Base-by-base conservation (phyloP, 1,139 yeast species). In the Yamadazyma pseudoaaseri region DNA sequence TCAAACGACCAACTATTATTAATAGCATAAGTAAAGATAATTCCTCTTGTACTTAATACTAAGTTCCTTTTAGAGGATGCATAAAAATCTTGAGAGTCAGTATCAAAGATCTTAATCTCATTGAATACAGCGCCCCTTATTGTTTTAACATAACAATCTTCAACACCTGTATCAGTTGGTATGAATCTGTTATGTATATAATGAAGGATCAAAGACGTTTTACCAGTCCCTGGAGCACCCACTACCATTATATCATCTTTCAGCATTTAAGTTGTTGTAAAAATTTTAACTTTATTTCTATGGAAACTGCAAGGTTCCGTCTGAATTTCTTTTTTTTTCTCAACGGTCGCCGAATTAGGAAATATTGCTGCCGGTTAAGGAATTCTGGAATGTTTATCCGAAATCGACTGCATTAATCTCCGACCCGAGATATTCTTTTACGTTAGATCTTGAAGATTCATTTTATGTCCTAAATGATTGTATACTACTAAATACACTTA, bases 11-110 rank as follows among this genome's bases (percentile, higher is more conserved):
- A 50, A 8, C 46, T 37, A 36, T 54, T 50, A 25, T 45, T 51
- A 3, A 66, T 51, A 18, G 69, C 44, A 43, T 62, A 69, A 1
- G 57, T 57, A 11, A 66, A 54, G 4, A 67, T 39, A 21, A 67
- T 44, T 6, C 63, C 48, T 3, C 47, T 44, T 8, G 68, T 58
- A 36, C 65, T 65, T 11, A 42, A 27, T 6, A 67, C 44, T 34
- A 65, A 69, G 27, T 44, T 40, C 21, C 48, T 45, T 27, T 60
- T 51, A 5, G 59, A 51, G 1, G 58, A 45, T 20, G 58, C 46
- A 39, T 62, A 60, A 29, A 46, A 45, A 31, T 65, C 73, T 13
- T 41, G 39, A 5, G 54, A 44, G 13, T 41, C 38, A 8, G 59
- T 48, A 37, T 65, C 71, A 28, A 60, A 47, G 5, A 65, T 57